Evolutionary conservation across 2,329 filamentous ascomycete genomes (phyloP).

Genomic region (Alternaria brassicae): DNA sequence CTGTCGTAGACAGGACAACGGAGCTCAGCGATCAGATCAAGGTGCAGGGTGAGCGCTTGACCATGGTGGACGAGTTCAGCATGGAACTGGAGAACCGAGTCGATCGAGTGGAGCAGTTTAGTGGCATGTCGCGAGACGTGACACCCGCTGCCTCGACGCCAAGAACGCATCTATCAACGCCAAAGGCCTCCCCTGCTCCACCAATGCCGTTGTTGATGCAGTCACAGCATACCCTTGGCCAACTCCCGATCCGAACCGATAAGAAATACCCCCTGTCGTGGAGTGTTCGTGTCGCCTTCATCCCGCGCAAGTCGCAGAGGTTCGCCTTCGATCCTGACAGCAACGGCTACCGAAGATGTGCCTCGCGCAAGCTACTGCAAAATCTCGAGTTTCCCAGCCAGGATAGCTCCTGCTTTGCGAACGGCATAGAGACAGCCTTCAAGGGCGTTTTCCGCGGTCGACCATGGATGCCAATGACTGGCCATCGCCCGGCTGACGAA

Average conservation of each 20-base stretch:
- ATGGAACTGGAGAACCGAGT: slow-evolving; percentile 51
- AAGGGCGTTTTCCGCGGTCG: slow-evolving; percentile 47
- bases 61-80: slow-evolving; percentile 49
- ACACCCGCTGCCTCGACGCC: slow-evolving; percentile 43
- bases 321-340: slow-evolving; percentile 51
- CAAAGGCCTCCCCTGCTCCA: slow-evolving; percentile 36
- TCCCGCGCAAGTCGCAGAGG: slow-evolving; percentile 47
- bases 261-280: slow-evolving; percentile 49
- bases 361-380: slow-evolving; percentile 50
- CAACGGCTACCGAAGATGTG: slow-evolving; percentile 48
- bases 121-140: slow-evolving; percentile 34
- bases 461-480: slow-evolving; percentile 52
- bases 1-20: slow-evolving; percentile 51
- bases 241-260: slow-evolving; percentile 49
- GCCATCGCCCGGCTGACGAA: slow-evolving; percentile 49
- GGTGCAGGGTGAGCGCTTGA: slow-evolving; percentile 45
- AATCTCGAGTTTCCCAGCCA: slow-evolving; percentile 48
- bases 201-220: slow-evolving; percentile 41
- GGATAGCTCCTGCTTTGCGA: slow-evolving; percentile 48
- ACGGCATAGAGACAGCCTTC: slow-evolving; percentile 48
- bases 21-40: slow-evolving; percentile 49
- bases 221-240: slow-evolving; percentile 36
- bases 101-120: slow-evolving; percentile 43
- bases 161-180: slow-evolving; percentile 30
- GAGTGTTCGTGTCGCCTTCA: slow-evolving; percentile 49